Evolutionary conservation across 1,284 basidiomycete species (phyloP).

Genomic region (Malassezia cuniculi): DNA sequence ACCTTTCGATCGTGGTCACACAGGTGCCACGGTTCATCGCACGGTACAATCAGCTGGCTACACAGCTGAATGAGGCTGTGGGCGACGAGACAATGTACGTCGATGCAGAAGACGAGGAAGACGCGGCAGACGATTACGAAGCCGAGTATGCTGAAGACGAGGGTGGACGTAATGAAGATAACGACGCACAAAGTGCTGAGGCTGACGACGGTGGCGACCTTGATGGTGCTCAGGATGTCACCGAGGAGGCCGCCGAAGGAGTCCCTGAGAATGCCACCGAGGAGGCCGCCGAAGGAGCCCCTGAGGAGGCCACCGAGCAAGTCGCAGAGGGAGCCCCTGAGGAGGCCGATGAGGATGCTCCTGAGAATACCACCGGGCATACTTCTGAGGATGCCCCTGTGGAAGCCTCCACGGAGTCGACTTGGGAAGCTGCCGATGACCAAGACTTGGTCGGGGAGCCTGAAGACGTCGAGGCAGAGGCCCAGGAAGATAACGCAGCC

Average conservation of each 20-base stretch:
- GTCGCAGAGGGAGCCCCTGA: no score
- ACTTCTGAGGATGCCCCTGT: not conserved
- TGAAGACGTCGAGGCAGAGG: constrained; percentile 16
- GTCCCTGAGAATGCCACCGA: not conserved
- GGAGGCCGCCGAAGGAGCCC: not conserved
- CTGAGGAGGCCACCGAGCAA: no score
- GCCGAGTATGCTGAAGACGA: constrained; percentile 2
- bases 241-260: not conserved
- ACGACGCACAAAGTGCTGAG: constrained; percentile 2
- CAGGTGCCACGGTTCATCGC: constrained; percentile 34
- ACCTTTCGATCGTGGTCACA: constrained; percentile 25
- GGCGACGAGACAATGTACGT: not conserved
- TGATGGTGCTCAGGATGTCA: not conserved
- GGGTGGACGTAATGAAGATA: not conserved
- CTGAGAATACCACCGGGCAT: not conserved
- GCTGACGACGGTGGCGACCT: constrained; percentile 13
- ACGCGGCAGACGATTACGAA: not conserved
- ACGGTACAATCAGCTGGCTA: constrained; percentile 36
- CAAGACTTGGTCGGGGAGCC: constrained; percentile 5
- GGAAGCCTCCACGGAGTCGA: not conserved
- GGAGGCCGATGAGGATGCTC: constrained; percentile 4
- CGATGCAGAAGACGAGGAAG: not conserved
- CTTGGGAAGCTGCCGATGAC: not conserved
- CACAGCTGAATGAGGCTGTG: constrained; percentile 17
- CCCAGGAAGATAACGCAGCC: not conserved